phyloP scores from a whole-genome alignment of 257 asterid genomes.

The Solanum neorickii region DNA sequence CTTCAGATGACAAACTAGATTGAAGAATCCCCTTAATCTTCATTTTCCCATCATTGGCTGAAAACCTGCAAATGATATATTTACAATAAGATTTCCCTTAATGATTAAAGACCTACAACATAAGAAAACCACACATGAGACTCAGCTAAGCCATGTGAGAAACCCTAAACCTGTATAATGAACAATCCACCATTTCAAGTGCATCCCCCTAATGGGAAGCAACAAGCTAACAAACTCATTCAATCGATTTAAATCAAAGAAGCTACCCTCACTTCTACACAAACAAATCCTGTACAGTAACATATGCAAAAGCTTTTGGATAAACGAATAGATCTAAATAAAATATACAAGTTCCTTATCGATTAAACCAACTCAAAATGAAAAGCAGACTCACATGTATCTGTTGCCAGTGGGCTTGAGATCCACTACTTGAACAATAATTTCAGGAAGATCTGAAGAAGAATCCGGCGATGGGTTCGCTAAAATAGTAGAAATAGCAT shows the following conservation, averaged over 20 bases:
- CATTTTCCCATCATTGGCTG: conserved; percentile 73
- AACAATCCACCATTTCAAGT: neutral
- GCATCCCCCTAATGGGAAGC: neutral
- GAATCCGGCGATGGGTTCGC: conserved; percentile 75
- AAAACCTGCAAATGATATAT: conserved; percentile 35
- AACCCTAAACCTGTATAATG: neutral
- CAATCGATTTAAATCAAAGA: neutral
- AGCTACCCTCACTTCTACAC: neutral
- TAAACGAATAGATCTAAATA: neutral
- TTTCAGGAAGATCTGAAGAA: conserved; percentile 49
- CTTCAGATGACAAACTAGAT: conserved; percentile 55
- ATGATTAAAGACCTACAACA: neutral
- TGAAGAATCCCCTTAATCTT: conserved; percentile 53
- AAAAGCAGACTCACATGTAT: conserved; percentile 27
- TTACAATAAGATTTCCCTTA: neutral
- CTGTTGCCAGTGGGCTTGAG: conserved; percentile 54
- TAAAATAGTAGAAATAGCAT: conserved; percentile 52
- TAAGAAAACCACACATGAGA: neutral
- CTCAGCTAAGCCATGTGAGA: neutral
- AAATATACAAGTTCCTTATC: neutral
- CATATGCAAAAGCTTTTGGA: neutral
- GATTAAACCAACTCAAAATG: neutral
- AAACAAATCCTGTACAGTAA: neutral
- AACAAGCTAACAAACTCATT: neutral
- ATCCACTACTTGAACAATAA: conserved; percentile 67